Base-by-base conservation (phyloP, 2,329 filamentous ascomycete species). In the Chalaropsis thielavioides region DNA sequence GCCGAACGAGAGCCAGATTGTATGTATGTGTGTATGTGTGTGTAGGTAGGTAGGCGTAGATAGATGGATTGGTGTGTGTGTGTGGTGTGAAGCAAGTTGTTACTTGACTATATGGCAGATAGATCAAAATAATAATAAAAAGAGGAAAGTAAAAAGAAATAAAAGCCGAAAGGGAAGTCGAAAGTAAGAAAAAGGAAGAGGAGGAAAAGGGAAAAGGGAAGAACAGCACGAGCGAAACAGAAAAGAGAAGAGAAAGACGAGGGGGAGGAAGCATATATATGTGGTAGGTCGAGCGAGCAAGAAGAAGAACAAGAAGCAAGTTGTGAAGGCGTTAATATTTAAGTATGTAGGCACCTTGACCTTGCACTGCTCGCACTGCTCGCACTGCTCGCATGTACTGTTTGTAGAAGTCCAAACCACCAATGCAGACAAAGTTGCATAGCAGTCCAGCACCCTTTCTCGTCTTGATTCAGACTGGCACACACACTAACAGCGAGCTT, bases 171-270 rank as follows among this genome's bases (percentile, higher is more conserved):
- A 40, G 15, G 35, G 49, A 15, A 15, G 8, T 51, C 46, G 19
- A 51, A 5, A 51, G 46, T 51, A 49, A 51, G 17, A 3, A 51
- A 56, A 56, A 54, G n/a, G 40, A 62, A 62, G 31, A 63, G 35
- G 49, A 63, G 10, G 35, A 56, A 24, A 41, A 19, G 35, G 15
- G 56, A 63, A 41, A 56, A 56, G 31, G 11, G 35, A 43, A 63
- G 6, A 31, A 43, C 51, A 56, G 24, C 51, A 31, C 51, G 19
- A 51, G 31, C 63, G 51, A 63, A 15, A 61, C 61, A 40, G 61
- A 60, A 63, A 56, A 64, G 46, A 67, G 59, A 61, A 61, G 61
- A 64, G 65, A 41, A 58, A 49, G 65, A 61, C 59, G 58, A 62
- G 60, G 60, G 60, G 62, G 51, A 51, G n/a, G 38, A 35, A 43